phyloP scores from a whole-genome alignment of 176 grass and related monocot species.

The Carex myosuroides region DNA sequence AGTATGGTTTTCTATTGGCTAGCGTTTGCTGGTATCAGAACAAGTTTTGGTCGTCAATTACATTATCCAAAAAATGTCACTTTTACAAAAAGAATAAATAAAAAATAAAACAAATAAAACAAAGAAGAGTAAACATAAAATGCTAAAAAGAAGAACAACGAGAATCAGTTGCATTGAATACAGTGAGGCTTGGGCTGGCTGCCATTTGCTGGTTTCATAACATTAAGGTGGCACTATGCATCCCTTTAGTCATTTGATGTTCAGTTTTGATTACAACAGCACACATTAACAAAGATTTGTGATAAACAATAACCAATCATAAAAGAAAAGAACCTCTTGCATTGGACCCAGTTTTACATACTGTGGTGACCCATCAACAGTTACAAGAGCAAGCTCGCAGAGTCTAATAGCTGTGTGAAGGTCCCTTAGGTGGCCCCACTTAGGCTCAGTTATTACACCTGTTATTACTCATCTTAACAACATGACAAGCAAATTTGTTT shows the following conservation, averaged over 20 bases:
- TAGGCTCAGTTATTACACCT: constrained; percentile 88
- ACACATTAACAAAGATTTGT: constrained; percentile 1
- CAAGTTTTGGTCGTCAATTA: neutral
- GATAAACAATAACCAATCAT: constrained; percentile 14
- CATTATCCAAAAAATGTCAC: neutral
- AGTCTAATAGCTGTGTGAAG: constrained; percentile 83
- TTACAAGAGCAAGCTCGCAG: constrained; percentile 87
- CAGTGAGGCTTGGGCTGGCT: neutral
- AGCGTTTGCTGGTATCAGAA: neutral
- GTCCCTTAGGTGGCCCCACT: constrained; percentile 92
- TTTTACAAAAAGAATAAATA: neutral
- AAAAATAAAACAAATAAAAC: neutral
- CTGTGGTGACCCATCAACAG: constrained; percentile 60
- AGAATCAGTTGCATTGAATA: neutral
- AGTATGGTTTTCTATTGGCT: neutral
- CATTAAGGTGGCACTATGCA: neutral
- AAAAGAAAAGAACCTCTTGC: constrained; percentile 62
- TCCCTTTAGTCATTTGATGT: neutral
- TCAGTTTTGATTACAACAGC: neutral
- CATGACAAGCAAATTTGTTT: constrained; percentile 8
- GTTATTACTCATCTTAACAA: constrained; percentile 32
- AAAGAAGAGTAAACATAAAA: neutral
- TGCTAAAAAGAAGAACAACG: neutral
- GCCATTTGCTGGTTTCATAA: neutral
- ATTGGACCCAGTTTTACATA: constrained; percentile 86